A percentile compares a stretch with the other conserved stretches of the same genome.
phyloP scores from a whole-genome alignment of 768 basidiomycete genomes.

The Russula virescens region DNA sequence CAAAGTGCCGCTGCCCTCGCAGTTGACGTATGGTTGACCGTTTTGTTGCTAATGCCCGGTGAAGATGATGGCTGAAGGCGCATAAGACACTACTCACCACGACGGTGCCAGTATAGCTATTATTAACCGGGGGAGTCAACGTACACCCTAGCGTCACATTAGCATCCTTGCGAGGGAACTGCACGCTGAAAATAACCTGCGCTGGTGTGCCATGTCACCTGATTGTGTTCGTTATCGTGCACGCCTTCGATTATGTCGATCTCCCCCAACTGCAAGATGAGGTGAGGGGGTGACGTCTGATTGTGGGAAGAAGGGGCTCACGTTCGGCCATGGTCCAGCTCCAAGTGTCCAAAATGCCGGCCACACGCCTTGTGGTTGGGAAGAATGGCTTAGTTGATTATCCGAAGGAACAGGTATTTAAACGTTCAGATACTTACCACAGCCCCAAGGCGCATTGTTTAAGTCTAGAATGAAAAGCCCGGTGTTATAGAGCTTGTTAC shows the following conservation, averaged over 20 bases:
- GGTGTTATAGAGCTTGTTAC: constrained; percentile 55
- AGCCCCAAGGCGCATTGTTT: constrained; percentile 82
- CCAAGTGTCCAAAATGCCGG: constrained; percentile 78
- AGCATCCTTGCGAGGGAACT: constrained; percentile 7
- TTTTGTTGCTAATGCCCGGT: constrained; percentile 38
- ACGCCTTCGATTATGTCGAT: constrained; percentile 84
- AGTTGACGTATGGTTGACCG: constrained; percentile 46
- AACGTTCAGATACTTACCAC: constrained; percentile 46
- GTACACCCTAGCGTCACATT: constrained; percentile 43
- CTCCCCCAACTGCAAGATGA: constrained; percentile 54
- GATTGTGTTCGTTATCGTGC: constrained; percentile 79
- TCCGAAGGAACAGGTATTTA: neutral
- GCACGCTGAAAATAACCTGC: constrained; percentile 37
- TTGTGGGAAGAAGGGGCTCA: constrained; percentile 31
- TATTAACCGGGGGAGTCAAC: constrained; percentile 39
- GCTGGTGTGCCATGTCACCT: constrained; percentile 75
- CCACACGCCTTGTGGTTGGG: constrained; percentile 54
- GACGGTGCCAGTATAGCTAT: constrained; percentile 57
- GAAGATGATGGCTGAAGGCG: neutral
- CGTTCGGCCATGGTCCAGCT: constrained; percentile 55
- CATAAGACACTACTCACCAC: constrained; percentile 40
- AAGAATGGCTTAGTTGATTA: neutral
- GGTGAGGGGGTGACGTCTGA: constrained; percentile 13
- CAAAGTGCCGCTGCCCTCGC: constrained; percentile 42
- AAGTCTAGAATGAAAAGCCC: constrained; percentile 84